These are phyloP conservation scores for Pseudomicrostroma phylloplanum DNA, from an alignment of 1,284 basidiomycete genomes.

Conservation along the genomic window DNA sequence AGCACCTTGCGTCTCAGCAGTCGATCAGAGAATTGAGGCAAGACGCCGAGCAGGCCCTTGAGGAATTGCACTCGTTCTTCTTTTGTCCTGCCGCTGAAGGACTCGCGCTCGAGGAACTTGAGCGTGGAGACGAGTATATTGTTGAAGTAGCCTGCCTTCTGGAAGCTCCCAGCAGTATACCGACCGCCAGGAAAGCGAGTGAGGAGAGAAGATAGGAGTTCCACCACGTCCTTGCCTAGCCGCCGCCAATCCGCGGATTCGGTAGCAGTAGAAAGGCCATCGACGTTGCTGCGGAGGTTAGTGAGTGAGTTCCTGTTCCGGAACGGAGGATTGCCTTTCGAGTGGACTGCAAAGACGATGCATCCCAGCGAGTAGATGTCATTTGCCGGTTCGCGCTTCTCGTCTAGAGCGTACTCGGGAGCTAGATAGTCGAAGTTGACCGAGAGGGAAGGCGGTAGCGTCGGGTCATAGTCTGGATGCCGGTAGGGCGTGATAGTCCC, in stretches of 20 bases:
- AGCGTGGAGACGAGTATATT: constrained; percentile 90
- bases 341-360: constrained; percentile 69
- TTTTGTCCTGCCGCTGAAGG: constrained; percentile 83
- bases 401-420: constrained; percentile 89
- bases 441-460: constrained; percentile 73
- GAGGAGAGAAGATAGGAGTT: constrained; percentile 31
- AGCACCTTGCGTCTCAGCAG: constrained; percentile 81
- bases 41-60: constrained; percentile 73
- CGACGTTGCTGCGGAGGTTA: constrained; percentile 71
- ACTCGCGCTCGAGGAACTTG: constrained; percentile 90
- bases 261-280: constrained; percentile 47
- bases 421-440: constrained; percentile 90
- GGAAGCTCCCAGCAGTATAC: constrained; percentile 70
- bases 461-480: constrained; percentile 78
- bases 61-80: constrained; percentile 91
- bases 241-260: constrained; percentile 27
- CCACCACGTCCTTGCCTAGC: constrained; percentile 36
- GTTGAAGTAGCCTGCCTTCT: constrained; percentile 83
- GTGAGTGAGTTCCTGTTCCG: constrained; percentile 76
- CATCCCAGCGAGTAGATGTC: constrained; percentile 94
- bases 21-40: constrained; percentile 80
- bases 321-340: constrained; percentile 79
- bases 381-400: constrained; percentile 73
- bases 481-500: constrained; percentile 74
- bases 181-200: constrained; percentile 69